A percentile compares a stretch with the other conserved stretches of the same genome.
phyloP scores from a whole-genome alignment of 345 rosid genomes.

The Hypericum androsaemum region DNA sequence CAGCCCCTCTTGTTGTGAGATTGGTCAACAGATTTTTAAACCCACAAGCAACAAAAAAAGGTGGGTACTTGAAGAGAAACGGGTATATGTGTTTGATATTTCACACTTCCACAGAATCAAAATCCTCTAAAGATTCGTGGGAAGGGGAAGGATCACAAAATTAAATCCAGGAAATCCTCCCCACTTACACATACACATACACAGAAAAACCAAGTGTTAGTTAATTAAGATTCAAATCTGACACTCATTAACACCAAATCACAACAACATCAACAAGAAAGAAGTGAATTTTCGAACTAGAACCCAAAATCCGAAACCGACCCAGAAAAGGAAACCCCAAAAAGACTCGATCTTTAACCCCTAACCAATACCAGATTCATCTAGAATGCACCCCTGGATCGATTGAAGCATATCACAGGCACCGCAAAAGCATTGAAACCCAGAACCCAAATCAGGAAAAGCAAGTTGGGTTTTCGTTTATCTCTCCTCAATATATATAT shows the following conservation, averaged over 20 bases:
- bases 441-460: background rate
- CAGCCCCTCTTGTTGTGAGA: background rate
- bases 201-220: conserved; percentile 1
- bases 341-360: conserved; percentile 2
- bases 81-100: background rate
- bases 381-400: conserved; percentile 27
- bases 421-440: background rate
- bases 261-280: conserved; percentile 2
- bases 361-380: conserved; percentile 35
- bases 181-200: background rate
- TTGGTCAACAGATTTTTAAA: conserved; percentile 4
- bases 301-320: background rate
- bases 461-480: no score
- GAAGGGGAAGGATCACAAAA: conserved; percentile 26
- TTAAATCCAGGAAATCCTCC: conserved; percentile 28
- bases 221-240: conserved; percentile 13
- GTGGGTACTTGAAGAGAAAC: conserved; percentile 29
- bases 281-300: background rate
- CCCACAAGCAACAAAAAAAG: conserved; percentile 45
- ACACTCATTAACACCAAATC: conserved; percentile 32
- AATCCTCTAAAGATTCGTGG: conserved; percentile 24
- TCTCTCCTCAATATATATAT: background rate
- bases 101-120: conserved; percentile 4
- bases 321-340: background rate
- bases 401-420: conserved; percentile 20